Percentiles rank a stretch among this genome's conserved stretches.
These are phyloP conservation scores for Cnidoscolus chayamansa DNA, from an alignment of 441 rosid species.

Conservation along the genomic window DNA sequence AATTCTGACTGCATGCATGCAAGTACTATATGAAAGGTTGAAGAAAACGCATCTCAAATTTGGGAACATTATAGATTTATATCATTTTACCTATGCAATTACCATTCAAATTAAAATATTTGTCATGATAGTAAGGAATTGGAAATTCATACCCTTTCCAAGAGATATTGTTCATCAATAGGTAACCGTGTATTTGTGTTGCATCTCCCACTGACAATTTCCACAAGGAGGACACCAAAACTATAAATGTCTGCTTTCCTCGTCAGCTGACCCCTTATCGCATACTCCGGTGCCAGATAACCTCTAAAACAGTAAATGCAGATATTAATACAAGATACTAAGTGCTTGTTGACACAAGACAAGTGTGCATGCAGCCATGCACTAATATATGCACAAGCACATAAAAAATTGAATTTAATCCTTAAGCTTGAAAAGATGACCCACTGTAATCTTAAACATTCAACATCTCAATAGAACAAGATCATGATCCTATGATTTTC, in stretches of 20 bases:
- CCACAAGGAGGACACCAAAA: conserved; percentile 85
- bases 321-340: conserved; percentile 11
- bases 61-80: conserved; percentile 4
- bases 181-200: conserved; percentile 80
- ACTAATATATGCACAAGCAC: neutral
- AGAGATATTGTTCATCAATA: conserved; percentile 65
- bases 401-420: neutral
- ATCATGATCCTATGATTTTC: neutral
- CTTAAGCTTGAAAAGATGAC: neutral
- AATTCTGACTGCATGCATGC: neutral
- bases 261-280: conserved; percentile 83
- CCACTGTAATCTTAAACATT: neutral
- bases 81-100: neutral
- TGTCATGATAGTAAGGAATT: neutral
- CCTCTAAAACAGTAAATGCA: conserved; percentile 55
- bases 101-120: neutral
- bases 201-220: conserved; percentile 82
- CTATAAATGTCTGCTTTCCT: conserved; percentile 88
- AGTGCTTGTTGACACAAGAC: neutral
- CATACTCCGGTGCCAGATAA: conserved; percentile 96
- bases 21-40: neutral
- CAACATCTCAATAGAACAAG: neutral
- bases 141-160: conserved; percentile 67
- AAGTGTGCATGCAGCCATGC: too few species aligned
- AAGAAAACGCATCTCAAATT: neutral